These are phyloP conservation scores for Colletotrichum filicis DNA, from an alignment of 2,329 filamentous ascomycete genomes.

Conservation along the genomic window DNA sequence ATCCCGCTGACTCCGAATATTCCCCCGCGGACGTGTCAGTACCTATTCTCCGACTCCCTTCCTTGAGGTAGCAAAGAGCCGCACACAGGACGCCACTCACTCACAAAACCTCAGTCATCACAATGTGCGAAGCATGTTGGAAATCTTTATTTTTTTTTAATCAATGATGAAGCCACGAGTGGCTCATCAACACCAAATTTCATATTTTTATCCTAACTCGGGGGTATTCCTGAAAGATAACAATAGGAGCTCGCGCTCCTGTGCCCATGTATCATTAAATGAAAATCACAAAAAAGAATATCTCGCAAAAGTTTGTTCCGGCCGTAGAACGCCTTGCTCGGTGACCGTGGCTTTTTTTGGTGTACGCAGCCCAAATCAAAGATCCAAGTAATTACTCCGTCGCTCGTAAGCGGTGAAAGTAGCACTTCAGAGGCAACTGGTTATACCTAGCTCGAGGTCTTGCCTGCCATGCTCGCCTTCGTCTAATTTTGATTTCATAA, in stretches of 20 bases:
- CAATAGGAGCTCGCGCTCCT: background rate
- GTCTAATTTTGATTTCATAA: background rate
- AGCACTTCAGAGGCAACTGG: background rate
- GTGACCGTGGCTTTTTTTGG: background rate
- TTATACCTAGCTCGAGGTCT: too few species aligned
- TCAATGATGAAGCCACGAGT: too few species aligned
- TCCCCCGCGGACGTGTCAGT: background rate
- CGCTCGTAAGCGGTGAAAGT: background rate
- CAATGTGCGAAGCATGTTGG: too few species aligned
- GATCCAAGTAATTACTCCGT: background rate
- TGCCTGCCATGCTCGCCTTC: background rate
- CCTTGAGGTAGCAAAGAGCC: too few species aligned
- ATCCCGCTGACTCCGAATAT: background rate
- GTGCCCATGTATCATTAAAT: background rate
- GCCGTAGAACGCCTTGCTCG: background rate
- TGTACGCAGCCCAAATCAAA: background rate
- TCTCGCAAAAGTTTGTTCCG: background rate
- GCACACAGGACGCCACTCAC: background rate
- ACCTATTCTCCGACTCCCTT: background rate
- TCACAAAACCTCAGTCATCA: too few species aligned
- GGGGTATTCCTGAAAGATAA: background rate
- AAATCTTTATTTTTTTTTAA: too few species aligned
- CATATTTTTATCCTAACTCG: background rate
- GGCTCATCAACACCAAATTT: background rate
- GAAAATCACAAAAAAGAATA: background rate